Evolutionary conservation across 108 stramenopile species (phyloP), one percentile per base, ranked within the genome.

Genomic region (Cafeteria roenbergensis): DNA sequence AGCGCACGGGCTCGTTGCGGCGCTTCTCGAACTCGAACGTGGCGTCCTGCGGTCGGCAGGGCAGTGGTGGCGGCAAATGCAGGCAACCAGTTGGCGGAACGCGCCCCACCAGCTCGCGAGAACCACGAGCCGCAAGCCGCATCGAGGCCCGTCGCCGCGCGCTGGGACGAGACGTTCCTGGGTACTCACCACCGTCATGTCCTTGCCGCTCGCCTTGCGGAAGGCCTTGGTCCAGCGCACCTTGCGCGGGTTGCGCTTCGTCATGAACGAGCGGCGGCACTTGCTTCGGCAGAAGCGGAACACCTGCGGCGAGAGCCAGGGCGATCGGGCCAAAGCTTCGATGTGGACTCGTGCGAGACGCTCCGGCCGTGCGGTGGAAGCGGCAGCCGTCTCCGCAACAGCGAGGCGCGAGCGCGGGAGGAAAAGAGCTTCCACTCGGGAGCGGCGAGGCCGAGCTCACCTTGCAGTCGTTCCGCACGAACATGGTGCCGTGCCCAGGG

Each of bases 11-110:
- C 51, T 93, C 80, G 69, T 94, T 97, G 33, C 97, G 83, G 70
- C 95, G 71, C 81, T 96, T 96, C 72, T 96, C 97, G 71, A 99
- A 95, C 71, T 96, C 97, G 82, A 96, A 99, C 27, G 97, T 95
- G 22, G 88, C 79, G 75, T 82, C 81, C 9, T 65, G 73, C n/a
- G n/a, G n/a, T n/a, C n/a, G n/a, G n/a, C n/a, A n/a, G n/a, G 62
- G n/a, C n/a, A n/a, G n/a, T n/a, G n/a, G n/a, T n/a, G n/a, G n/a
- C n/a, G n/a, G n/a, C n/a, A n/a, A n/a, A n/a, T n/a, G n/a, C n/a
- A n/a, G n/a, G n/a, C n/a, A n/a, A n/a, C n/a, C n/a, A n/a, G n/a
- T n/a, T n/a, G n/a, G n/a, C n/a, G n/a, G n/a, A n/a, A n/a, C n/a
- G n/a, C n/a, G n/a, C n/a, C n/a, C n/a, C n/a, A n/a, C n/a, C n/a